Base-by-base conservation (phyloP, 2,329 filamentous ascomycete genomes). In the Botrytis hyacinthi region DNA sequence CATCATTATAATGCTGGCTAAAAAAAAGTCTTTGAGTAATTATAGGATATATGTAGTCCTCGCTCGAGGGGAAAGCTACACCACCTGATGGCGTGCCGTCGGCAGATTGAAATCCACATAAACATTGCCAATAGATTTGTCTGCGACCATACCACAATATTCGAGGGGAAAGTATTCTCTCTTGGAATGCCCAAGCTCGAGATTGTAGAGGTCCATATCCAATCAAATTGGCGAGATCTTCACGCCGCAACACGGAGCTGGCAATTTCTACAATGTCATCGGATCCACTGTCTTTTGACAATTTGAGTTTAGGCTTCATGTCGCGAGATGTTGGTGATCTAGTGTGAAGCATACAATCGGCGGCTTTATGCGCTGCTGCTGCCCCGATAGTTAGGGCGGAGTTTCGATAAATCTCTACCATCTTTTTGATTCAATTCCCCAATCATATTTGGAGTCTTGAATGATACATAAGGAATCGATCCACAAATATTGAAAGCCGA, bases 61-160 rank as follows among this genome's bases (percentile, higher is more conserved):
- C 0, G 0, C 4, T 3, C 4, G 4, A 16, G 8, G 18, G 18
- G 1, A 12, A 3, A 4, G 0, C 0, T 0, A 0, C 4, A 20
- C n/a, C 1, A 22, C 0, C 4, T 22, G 29, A 60, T 35, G 20
- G 57, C 29, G 0, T 14, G 10, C 57, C 32, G 32, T 37, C 1
- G 0, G 32, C 57, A 60, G 57, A 37, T 37, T 37, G 57, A 37
- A 6, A 60, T 32, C 4, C 57, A 35, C 57, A 35, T 26, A 1
- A 9, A 20, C 57, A 60, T 60, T 60, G 32, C 57, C 32, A 60
- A 37, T 37, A 60, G 22, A 60, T 60, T 60, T 60, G 57, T 60
- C 32, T 60, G 6, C 8, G 9, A 14, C 57, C 57, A 37, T 60
- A 60, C 57, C 57, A 60, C 57, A 60, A 26, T 37, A 35, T 37